Conservation (phyloP, 176 grass and related monocot genomes). For the Cenchrus fungigraminus region DNA sequence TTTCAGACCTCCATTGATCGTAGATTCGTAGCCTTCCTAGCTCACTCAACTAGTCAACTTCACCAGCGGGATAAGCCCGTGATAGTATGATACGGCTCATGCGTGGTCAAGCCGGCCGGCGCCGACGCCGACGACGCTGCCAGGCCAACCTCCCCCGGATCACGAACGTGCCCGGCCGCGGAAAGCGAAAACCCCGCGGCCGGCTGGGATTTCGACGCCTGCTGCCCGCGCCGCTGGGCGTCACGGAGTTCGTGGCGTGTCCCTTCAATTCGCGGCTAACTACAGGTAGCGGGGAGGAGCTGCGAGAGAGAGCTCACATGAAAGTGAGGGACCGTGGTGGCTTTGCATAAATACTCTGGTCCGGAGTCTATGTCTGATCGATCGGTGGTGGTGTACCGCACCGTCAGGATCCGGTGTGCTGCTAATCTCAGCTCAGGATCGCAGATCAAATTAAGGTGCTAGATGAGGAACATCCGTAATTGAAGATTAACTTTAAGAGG, state of each 20-base stretch:
- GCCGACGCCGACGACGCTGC: neutral
- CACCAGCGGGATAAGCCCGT: too few species aligned
- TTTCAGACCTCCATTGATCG: too few species aligned
- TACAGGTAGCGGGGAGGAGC: neutral
- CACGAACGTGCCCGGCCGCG: neutral
- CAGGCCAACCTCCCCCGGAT: neutral
- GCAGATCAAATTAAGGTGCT: neutral
- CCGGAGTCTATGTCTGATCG: neutral
- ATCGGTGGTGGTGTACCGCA: neutral
- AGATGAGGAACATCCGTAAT: too few species aligned
- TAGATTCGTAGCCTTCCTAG: too few species aligned
- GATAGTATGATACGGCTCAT: too few species aligned
- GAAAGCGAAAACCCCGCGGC: neutral
- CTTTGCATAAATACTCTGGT: neutral
- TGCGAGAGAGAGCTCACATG: slow-evolving; percentile 18
- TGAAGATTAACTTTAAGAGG: too few species aligned
- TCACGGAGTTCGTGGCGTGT: slow-evolving; percentile 46
- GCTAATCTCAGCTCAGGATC: neutral
- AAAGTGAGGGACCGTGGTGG: slow-evolving; percentile 3
- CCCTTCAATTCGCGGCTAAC: neutral
- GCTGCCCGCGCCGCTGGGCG: neutral
- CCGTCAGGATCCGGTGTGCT: neutral
- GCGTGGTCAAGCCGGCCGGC: too few species aligned
- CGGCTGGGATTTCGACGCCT: neutral
- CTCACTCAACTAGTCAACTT: too few species aligned